Percentiles rank a stretch among this genome's conserved stretches.
These are phyloP conservation scores for Pyricularia pennisetigena DNA, from an alignment of 2,329 filamentous ascomycete genomes.

Conservation along the genomic window DNA sequence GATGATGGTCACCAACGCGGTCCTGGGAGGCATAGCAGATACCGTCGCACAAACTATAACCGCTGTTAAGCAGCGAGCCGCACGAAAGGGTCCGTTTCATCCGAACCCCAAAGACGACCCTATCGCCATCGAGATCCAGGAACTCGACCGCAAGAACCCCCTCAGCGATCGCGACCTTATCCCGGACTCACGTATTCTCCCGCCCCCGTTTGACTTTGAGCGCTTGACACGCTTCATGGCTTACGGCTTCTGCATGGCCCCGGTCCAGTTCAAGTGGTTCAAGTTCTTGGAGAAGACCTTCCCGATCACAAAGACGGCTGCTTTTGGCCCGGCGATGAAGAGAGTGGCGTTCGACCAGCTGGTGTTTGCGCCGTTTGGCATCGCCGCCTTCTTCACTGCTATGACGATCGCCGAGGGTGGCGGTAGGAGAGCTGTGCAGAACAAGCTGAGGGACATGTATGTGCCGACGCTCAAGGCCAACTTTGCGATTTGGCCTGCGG, in stretches of 20 bases:
- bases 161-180: constrained; percentile 56
- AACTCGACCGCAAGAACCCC: constrained; percentile 73
- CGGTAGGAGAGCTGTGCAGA: constrained; percentile 63
- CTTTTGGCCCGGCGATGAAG: constrained; percentile 73
- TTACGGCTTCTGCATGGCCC: constrained; percentile 94
- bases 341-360: constrained; percentile 88
- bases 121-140: constrained; percentile 78
- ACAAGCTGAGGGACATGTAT: constrained; percentile 91
- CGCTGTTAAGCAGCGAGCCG: constrained; percentile 59
- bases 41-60: constrained; percentile 93
- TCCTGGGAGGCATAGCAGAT: constrained; percentile 91
- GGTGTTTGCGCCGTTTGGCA: constrained; percentile 80
- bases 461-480: constrained; percentile 92
- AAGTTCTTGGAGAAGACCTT: constrained; percentile 72
- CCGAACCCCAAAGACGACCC: constrained; percentile 59
- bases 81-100: constrained; percentile 46
- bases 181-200: constrained; percentile 50
- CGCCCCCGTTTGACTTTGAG: constrained; percentile 91
- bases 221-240: constrained; percentile 91
- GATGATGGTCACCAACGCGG: constrained; percentile 97
- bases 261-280: constrained; percentile 94
- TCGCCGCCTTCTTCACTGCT: constrained; percentile 84
- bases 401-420: constrained; percentile 96
- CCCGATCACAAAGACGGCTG: constrained; percentile 69
- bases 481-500: constrained; percentile 87